These are phyloP conservation scores for Lenzites betulinus DNA, from an alignment of 768 basidiomycete species.

Conservation along the genomic window DNA sequence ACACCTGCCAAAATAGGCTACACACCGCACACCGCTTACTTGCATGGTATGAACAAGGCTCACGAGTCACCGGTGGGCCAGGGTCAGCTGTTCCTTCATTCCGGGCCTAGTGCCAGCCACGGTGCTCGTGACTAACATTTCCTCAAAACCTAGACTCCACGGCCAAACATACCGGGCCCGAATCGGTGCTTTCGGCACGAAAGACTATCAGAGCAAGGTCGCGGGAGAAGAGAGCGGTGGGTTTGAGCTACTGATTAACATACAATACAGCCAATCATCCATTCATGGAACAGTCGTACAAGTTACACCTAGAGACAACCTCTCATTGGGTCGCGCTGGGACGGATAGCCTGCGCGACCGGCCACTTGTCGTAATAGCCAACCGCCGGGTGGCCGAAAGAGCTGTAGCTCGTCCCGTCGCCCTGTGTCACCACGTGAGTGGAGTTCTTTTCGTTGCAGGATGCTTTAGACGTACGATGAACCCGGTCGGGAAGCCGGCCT, in stretches of 20 bases:
- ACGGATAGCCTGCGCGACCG: conserved; percentile 21
- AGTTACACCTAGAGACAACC: too few relatives aligned
- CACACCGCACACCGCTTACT: background rate
- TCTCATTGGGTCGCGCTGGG: background rate
- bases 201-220: too few relatives aligned
- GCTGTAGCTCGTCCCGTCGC: conserved; percentile 20
- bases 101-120: background rate
- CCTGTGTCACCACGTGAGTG: conserved; percentile 5
- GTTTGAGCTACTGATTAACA: too few relatives aligned
- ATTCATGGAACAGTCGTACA: too few relatives aligned
- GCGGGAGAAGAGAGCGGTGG: too few relatives aligned
- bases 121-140: too few relatives aligned
- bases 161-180: too few relatives aligned
- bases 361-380: conserved; percentile 28
- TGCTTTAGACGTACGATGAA: background rate
- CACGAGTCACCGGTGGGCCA: background rate
- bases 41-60: background rate
- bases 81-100: conserved; percentile 1
- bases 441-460: too few relatives aligned
- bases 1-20: conserved; percentile 12
- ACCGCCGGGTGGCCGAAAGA: conserved; percentile 7
- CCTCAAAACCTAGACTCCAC: too few relatives aligned
- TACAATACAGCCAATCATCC: too few relatives aligned
- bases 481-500: conserved; percentile 25
- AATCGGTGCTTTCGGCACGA: too few relatives aligned